Percentiles rank a stretch among this genome's conserved stretches.
Evolutionary conservation across 2,329 filamentous ascomycete species (phyloP).

Genomic region (Stromatinia cepivora): DNA sequence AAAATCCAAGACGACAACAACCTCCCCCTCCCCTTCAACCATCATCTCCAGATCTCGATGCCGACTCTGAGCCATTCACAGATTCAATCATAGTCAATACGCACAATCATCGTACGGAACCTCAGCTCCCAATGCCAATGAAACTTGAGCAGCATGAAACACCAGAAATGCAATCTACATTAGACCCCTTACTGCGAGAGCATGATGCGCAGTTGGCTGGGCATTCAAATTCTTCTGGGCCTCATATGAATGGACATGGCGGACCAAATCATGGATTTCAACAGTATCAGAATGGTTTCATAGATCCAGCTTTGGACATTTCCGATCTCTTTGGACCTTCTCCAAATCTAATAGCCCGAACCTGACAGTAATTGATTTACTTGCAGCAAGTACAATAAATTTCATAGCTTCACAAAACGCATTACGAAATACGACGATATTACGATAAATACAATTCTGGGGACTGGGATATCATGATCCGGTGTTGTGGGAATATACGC

Average conservation of each 20-base stretch:
- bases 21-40: conserved; percentile 14
- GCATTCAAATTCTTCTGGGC: conserved; percentile 8
- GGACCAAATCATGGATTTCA: conserved; percentile 11
- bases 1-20: conserved; percentile 23
- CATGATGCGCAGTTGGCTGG: conserved; percentile 22
- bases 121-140: background rate
- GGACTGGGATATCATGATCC: conserved; percentile 13
- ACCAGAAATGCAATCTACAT: conserved; percentile 22
- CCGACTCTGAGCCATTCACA: conserved; percentile 10
- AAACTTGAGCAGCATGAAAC: conserved; percentile 21
- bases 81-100: conserved; percentile 16
- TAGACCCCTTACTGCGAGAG: conserved; percentile 22
- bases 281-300: conserved; percentile 19
- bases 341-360: conserved; percentile 14
- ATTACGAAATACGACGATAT: conserved; percentile 5
- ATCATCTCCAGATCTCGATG: conserved; percentile 18
- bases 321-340: conserved; percentile 20
- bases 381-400: conserved; percentile 5
- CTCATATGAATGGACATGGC: conserved; percentile 17
- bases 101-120: conserved; percentile 1
- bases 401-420: background rate
- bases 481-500: conserved; percentile 9
- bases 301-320: conserved; percentile 21
- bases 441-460: conserved; percentile 15
- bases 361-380: conserved; percentile 9